Conservation (phyloP, 805 yeast species). For the Hanseniaspora lindneri region DNA sequence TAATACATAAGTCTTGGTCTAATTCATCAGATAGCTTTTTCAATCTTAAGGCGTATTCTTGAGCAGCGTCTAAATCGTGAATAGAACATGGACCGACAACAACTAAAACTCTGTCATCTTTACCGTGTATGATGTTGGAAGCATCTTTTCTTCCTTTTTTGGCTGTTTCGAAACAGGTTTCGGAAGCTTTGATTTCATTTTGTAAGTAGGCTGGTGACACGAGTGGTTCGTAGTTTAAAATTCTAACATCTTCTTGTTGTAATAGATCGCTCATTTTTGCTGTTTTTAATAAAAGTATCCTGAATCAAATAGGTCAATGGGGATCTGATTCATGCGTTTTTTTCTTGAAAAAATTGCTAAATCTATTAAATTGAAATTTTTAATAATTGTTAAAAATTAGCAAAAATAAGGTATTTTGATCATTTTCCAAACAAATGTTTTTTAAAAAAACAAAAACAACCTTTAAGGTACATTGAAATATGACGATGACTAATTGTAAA, state of each 20-base stretch:
- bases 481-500: not conserved
- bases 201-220: slow-evolving; percentile 86
- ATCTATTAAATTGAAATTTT: no score
- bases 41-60: slow-evolving; percentile 70
- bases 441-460: no score
- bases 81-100: slow-evolving; percentile 96
- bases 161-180: slow-evolving; percentile 48
- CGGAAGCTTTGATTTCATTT: slow-evolving; percentile 62
- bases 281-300: not conserved
- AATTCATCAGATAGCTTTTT: slow-evolving; percentile 47
- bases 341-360: no score
- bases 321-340: no score
- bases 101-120: slow-evolving; percentile 75
- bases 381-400: no score
- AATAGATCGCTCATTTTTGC: slow-evolving; percentile 3
- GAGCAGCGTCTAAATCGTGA: slow-evolving; percentile 85
- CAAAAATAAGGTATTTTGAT: no score
- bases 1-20: slow-evolving; percentile 63
- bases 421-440: no score
- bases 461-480: no score
- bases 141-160: slow-evolving; percentile 69
- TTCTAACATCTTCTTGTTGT: slow-evolving; percentile 52
- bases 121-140: slow-evolving; percentile 39
- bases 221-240: slow-evolving; percentile 86
- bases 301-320: no score